These are phyloP conservation scores for Heterobasidion irregulare DNA, from an alignment of 1,284 basidiomycete species.

Conservation along the genomic window DNA sequence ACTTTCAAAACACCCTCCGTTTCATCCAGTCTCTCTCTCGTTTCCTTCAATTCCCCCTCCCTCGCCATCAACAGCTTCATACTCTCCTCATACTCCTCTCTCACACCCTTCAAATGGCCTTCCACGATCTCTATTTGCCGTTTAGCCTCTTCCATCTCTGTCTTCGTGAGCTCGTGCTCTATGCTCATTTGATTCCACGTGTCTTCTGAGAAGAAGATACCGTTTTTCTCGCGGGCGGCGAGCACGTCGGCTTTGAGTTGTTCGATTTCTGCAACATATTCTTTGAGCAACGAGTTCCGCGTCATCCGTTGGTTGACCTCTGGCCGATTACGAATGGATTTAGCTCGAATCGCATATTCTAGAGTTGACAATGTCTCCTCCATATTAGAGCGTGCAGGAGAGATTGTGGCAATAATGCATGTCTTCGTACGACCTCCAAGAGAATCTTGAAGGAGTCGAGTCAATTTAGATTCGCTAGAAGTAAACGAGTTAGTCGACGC, in stretches of 20 bases:
- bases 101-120: conserved; percentile 69
- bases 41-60: conserved; percentile 66
- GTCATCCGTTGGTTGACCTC: conserved; percentile 95
- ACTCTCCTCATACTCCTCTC: conserved; percentile 87
- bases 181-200: conserved; percentile 79
- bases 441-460: conserved; percentile 96
- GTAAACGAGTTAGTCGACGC: neutral
- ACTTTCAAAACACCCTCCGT: conserved; percentile 46
- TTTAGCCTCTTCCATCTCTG: conserved; percentile 74
- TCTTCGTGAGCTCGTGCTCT: conserved; percentile 69
- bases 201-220: conserved; percentile 87
- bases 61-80: conserved; percentile 68
- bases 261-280: conserved; percentile 95
- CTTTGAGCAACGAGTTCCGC: conserved; percentile 86
- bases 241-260: conserved; percentile 87
- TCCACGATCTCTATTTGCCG: conserved; percentile 80
- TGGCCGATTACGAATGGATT: conserved; percentile 93
- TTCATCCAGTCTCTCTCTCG: conserved; percentile 49
- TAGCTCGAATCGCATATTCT: conserved; percentile 94
- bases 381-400: conserved; percentile 85
- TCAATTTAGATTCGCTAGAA: conserved; percentile 85
- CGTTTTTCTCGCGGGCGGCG: conserved; percentile 90
- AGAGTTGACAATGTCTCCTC: conserved; percentile 98
- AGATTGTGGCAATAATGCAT: conserved; percentile 95
- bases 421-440: conserved; percentile 98